These are phyloP conservation scores for Fusarium musae DNA, from an alignment of 2,329 filamentous ascomycete species.

Conservation along the genomic window DNA sequence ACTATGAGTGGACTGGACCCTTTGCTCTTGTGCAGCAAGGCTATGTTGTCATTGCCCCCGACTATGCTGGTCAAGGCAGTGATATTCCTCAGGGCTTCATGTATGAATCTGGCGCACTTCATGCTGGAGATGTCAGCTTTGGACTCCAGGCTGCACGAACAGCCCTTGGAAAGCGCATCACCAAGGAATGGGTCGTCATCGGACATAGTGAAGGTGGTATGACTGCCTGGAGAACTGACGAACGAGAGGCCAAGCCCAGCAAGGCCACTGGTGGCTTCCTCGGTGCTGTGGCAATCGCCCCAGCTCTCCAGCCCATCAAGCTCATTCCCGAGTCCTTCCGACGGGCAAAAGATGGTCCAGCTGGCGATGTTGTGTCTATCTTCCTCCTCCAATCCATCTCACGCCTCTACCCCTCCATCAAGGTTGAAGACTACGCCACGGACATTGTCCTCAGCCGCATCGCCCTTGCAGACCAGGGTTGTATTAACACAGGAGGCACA, in stretches of 20 bases:
- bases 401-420: not conserved
- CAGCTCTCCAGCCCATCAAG: constrained; percentile 13
- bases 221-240: constrained; percentile 14
- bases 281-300: constrained; percentile 1
- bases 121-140: constrained; percentile 10
- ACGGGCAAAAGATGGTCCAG: not conserved
- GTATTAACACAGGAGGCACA: not conserved
- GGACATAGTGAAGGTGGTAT: constrained; percentile 21
- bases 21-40: constrained; percentile 1
- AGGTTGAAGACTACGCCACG: constrained; percentile 9
- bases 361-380: constrained; percentile 17
- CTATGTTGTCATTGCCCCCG: constrained; percentile 5
- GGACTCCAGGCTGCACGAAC: constrained; percentile 1
- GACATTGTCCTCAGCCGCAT: constrained; percentile 6
- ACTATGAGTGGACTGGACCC: constrained; percentile 6
- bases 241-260: constrained; percentile 1
- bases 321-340: constrained; percentile 25
- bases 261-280: constrained; percentile 16
- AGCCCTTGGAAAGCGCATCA: not conserved
- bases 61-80: constrained; percentile 20
- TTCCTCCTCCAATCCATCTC: constrained; percentile 5
- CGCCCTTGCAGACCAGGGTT: constrained; percentile 9
- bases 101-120: constrained; percentile 17
- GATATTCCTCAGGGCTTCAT: constrained; percentile 21
- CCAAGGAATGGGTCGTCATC: constrained; percentile 13